Percentiles rank a stretch among this genome's conserved stretches.
These are phyloP conservation scores for Boletus rubroflammeus DNA, from an alignment of 768 basidiomycete genomes.

Conservation along the genomic window DNA sequence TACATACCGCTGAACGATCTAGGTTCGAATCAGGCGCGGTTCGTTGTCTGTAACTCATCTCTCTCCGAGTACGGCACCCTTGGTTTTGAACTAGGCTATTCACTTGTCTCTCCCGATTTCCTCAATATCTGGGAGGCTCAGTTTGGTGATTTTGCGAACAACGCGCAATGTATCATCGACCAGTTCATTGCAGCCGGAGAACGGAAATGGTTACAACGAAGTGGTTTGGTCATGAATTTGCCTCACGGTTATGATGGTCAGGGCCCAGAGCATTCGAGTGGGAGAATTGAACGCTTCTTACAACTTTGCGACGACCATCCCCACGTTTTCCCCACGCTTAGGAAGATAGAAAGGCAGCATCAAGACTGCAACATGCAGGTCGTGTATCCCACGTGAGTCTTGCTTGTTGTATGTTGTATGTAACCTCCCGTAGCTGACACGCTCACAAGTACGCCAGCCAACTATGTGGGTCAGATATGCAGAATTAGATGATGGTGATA, in stretches of 20 bases:
- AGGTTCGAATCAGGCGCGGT: conserved; percentile 81
- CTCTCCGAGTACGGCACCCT: conserved; percentile 93
- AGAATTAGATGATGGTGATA: conserved; percentile 1
- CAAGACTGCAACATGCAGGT: conserved; percentile 99
- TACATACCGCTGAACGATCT: conserved; percentile 90
- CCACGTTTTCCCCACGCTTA: conserved; percentile 77
- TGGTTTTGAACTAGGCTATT: conserved; percentile 98
- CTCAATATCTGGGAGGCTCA: conserved; percentile 99
- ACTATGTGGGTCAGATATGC: conserved; percentile 54
- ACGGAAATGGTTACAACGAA: conserved; percentile 95
- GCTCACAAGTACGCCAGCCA: conserved; percentile 77
- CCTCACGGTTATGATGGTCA: conserved; percentile 99
- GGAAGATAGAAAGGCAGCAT: conserved; percentile 92
- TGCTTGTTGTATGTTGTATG: background rate
- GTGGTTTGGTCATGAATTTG: conserved; percentile 81
- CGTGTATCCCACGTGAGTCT: conserved; percentile 86
- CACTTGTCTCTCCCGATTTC: conserved; percentile 89
- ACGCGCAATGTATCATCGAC: conserved; percentile 96
- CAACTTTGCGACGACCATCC: conserved; percentile 99
- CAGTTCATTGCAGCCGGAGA: conserved; percentile 98
- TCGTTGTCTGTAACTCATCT: conserved; percentile 95
- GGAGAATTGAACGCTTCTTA: conserved; percentile 91
- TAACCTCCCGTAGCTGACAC: conserved; percentile 4
- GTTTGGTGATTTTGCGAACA: conserved; percentile 98
- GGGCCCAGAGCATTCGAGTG: conserved; percentile 97